Evolutionary conservation across 1,139 yeast species (phyloP).

Genomic region (Blastobotrys proliferans): DNA sequence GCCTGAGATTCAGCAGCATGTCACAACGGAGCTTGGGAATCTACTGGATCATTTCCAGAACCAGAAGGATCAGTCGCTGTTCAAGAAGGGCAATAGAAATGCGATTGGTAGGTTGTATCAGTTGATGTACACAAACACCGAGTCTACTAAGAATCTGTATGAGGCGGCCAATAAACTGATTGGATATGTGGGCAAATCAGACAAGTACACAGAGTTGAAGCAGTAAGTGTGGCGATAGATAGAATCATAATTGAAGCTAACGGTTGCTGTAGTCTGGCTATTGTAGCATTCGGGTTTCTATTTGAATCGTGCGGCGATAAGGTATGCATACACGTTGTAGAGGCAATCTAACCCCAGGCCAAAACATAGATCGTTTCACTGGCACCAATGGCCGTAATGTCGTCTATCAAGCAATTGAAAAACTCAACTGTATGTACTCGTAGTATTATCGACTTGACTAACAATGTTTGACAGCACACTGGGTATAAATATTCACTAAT

Average conservation of each 20-base stretch:
- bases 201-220: slow-evolving; percentile 28
- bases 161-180: slow-evolving; percentile 31
- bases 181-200: slow-evolving; percentile 28
- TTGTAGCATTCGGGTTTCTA: slow-evolving; percentile 24
- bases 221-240: slow-evolving; percentile 23
- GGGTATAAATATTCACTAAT: slow-evolving; percentile 30
- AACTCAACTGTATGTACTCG: slow-evolving; percentile 24
- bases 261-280: slow-evolving; percentile 23
- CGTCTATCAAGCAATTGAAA: slow-evolving; percentile 29
- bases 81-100: slow-evolving; percentile 24
- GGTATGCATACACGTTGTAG: neutral
- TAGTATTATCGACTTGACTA: neutral
- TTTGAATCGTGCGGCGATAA: slow-evolving; percentile 19
- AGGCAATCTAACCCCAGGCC: neutral
- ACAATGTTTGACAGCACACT: slow-evolving; percentile 20
- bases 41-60: slow-evolving; percentile 19
- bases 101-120: slow-evolving; percentile 24
- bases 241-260: slow-evolving; percentile 1
- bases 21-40: slow-evolving; percentile 21
- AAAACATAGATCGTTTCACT: slow-evolving; percentile 29
- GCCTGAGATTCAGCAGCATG: slow-evolving; percentile 23
- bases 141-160: slow-evolving; percentile 25
- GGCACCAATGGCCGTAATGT: slow-evolving; percentile 32
- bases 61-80: slow-evolving; percentile 15
- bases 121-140: slow-evolving; percentile 17